These are phyloP conservation scores for Rubus parviflorus DNA, from an alignment of 306 rosid genomes.

Conservation along the genomic window DNA sequence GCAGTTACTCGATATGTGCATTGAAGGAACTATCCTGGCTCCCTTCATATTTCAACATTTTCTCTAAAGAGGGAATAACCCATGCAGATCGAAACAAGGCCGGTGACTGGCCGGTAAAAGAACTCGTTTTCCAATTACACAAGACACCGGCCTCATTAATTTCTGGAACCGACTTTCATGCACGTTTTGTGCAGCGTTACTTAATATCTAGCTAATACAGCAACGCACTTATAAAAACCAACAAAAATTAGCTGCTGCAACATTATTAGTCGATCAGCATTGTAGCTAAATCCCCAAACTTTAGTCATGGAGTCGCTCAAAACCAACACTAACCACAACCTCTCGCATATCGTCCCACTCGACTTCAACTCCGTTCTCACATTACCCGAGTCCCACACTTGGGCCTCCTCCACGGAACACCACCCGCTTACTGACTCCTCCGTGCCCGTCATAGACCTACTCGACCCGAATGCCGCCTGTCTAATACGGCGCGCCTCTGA, in stretches of 20 bases:
- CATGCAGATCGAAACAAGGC: neutral
- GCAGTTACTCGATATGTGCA: neutral
- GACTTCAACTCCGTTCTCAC: conserved; percentile 29
- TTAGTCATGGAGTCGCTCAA: neutral
- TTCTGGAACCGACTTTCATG: neutral
- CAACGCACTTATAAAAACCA: neutral
- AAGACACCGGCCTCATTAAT: conserved; percentile 4
- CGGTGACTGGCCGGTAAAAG: neutral
- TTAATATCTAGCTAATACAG: neutral
- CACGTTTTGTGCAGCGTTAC: neutral
- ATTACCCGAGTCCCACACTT: conserved; percentile 43
- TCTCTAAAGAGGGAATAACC: neutral
- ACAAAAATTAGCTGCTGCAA: neutral
- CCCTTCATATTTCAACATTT: neutral
- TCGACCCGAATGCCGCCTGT: conserved; percentile 25
- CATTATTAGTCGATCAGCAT: neutral
- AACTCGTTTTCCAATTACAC: neutral
- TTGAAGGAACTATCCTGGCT: neutral
- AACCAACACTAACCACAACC: neutral
- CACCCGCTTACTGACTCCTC: conserved; percentile 1
- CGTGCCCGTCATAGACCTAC: conserved; percentile 39
- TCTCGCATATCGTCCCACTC: conserved; percentile 26
- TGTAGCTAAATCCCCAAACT: neutral
- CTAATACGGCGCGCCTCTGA: conserved; percentile 35
- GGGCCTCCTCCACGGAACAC: conserved; percentile 21